Evolutionary conservation across 805 yeast species (phyloP), one percentile per base, ranked within the genome.

Genomic region (Candida taoyuanica): DNA sequence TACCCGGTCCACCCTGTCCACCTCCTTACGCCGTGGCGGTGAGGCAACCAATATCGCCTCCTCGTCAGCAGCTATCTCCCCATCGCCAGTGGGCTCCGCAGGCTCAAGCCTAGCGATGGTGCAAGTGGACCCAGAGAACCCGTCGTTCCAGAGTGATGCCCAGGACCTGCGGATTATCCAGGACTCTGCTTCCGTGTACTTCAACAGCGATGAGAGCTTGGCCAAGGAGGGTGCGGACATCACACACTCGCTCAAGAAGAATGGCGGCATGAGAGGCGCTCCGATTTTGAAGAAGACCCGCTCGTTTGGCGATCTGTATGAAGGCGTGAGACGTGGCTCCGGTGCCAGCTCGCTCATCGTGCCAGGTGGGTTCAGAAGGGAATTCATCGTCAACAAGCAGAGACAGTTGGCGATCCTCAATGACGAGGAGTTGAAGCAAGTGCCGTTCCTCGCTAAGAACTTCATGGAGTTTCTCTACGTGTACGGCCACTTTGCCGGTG

Each of bases 401-500:
- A 35, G 50, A 27, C 46, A 48, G 33, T 34, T 37, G n/a, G 48
- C 51, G 11, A 40, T 47, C 4, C 21, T 48, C 15, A 44, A 49
- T 20, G 52, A 52, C 17, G 58, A 54, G 29, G 58, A 56, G 15
- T 36, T 58, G 29, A 60, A 59, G 5, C 49, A 60, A 32, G 63
- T 67, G 3, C 73, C 78, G 8, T 69, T 78, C 40, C 58, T 83
- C 28, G 78, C 94, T 1, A 71, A 76, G 42, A 85, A 84, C 58
- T 85, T 85, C 47, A 67, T 84, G 49, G 93, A 85, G 57, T 85
- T 85, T 53, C 64, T 85, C 32, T 78, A 84, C 46, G 70, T 85
- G 7, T 85, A 85, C 59, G 94, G 94, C 6, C 91, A 85, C 64
- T 85, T 85, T 61, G 93, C 93, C 3, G 94, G 94, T 55, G 93